Percentiles rank a stretch among this genome's conserved stretches.
Conservation (phyloP, 2,329 filamentous ascomycete species). For the Pseudocercospora ulei region DNA sequence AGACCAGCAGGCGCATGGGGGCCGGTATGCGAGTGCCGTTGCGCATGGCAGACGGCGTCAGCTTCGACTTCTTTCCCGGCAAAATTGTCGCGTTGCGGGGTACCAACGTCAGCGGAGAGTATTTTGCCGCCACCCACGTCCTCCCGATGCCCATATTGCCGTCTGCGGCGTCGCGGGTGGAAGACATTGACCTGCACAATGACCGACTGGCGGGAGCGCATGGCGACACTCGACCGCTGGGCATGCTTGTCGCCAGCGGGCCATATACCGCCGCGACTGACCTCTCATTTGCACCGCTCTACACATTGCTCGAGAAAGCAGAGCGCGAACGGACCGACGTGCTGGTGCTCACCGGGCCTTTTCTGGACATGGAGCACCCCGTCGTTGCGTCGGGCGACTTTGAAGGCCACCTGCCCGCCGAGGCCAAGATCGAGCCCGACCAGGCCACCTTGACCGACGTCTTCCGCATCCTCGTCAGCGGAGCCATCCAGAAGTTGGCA, state of each 20-base stretch:
- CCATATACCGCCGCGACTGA: conserved; percentile 91
- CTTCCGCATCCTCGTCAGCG: conserved; percentile 70
- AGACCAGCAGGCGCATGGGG: conserved; percentile 75
- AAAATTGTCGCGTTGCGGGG: conserved; percentile 83
- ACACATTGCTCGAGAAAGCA: conserved; percentile 69
- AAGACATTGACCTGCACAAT: conserved; percentile 57
- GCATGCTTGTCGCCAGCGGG: conserved; percentile 66
- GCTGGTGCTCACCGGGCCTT: conserved; percentile 73
- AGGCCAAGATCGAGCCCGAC: conserved; percentile 48
- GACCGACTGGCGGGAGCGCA: conserved; percentile 56
- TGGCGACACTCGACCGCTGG: conserved; percentile 57
- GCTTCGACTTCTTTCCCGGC: conserved; percentile 83
- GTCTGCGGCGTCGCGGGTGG: conserved; percentile 59
- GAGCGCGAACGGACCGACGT: conserved; percentile 65
- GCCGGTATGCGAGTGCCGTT: conserved; percentile 73
- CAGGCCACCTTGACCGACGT: conserved; percentile 69
- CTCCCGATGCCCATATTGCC: conserved; percentile 65
- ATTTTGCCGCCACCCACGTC: conserved; percentile 70
- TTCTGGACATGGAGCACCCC: conserved; percentile 85
- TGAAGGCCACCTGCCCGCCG: conserved; percentile 39
- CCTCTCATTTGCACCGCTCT: conserved; percentile 77
- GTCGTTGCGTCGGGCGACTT: conserved; percentile 54
- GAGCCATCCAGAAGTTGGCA: conserved; percentile 60
- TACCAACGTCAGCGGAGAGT: conserved; percentile 73
- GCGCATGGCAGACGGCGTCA: conserved; percentile 56